These are phyloP conservation scores for Hansenula lynferdii DNA, from an alignment of 1,139 yeast species.

Conservation along the genomic window DNA sequence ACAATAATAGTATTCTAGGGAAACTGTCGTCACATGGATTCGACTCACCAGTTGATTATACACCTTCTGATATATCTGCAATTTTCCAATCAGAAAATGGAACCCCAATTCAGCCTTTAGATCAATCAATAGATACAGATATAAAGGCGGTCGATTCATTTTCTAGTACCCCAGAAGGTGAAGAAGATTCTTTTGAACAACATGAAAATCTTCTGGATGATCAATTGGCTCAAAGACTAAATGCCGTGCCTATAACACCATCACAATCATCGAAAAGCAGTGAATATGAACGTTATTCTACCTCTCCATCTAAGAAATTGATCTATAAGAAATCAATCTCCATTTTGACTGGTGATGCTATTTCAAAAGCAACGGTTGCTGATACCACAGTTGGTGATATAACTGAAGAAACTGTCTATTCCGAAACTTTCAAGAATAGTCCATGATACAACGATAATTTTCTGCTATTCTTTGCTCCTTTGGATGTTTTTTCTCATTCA, in stretches of 20 bases:
- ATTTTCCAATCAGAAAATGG: not conserved
- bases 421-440: slow-evolving; percentile 10
- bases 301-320: slow-evolving; percentile 16
- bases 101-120: not conserved
- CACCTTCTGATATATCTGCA: not conserved
- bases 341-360: slow-evolving; percentile 11
- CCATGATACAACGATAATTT: not conserved
- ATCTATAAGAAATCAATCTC: slow-evolving; percentile 15
- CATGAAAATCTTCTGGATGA: not conserved
- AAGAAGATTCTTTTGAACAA: slow-evolving; percentile 1
- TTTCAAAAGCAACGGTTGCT: slow-evolving; percentile 6
- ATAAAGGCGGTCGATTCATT: not conserved
- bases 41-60: not conserved
- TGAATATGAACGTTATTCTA: not conserved
- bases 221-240: not conserved
- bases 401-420: slow-evolving; percentile 20
- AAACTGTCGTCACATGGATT: not conserved
- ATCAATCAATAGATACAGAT: not conserved
- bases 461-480: not conserved
- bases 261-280: not conserved
- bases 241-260: not conserved
- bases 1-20: not conserved
- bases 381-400: slow-evolving; percentile 15
- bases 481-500: not conserved
- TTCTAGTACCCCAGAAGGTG: not conserved